Base-by-base conservation (phyloP, 225 moss, liverwort and hornwort species). In the Anthoceros angustus region DNA sequence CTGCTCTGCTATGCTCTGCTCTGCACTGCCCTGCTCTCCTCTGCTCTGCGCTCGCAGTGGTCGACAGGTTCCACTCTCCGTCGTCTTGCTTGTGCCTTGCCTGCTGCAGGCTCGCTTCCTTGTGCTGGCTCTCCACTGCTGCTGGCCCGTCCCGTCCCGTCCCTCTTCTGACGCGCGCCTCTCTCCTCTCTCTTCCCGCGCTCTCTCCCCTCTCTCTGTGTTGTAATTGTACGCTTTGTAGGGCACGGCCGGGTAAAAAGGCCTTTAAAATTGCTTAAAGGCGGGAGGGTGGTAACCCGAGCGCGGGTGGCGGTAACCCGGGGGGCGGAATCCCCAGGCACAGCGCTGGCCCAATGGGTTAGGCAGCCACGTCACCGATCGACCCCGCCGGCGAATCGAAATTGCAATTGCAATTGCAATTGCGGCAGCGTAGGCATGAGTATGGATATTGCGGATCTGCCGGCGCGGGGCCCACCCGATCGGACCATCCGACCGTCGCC, bases 291-390 rank as follows among this genome's bases (percentile, higher is more conserved):
- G 55, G 55, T 18, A 15, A 15, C 55, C 55, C 55, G 55, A 55
- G 46, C 1, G 46, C 32, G 32, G 32, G 32, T 32, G 32, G 32
- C 32, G 55, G 55, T 55, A 18, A 55, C 46, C 32, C 1, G 18
- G 46, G 55, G 23, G 55, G 55, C 7, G 55, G 55, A 55, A 55
- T 55, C 55, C 55, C 55, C 18, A 55, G 55, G 18, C n/a, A 18
- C 55, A 1, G n/a, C 10, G 55, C n/a, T 48, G 16, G 55, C 4
- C 55, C 55, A 55, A 55, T 55, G 14, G 55, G 10, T 9, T 7
- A 3, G 55, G 55, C 55, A 23, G 55, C 55, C 55, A 55, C 55
- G n/a, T 55, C 55, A 55, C n/a, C 55, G 55, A 55, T 20, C 55
- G 55, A 55, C 23, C 55, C 32, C 55, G 55, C 55, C 55, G 8